These are phyloP conservation scores for Teratosphaeria destructans DNA, from an alignment of 2,329 filamentous ascomycete species.

Conservation along the genomic window DNA sequence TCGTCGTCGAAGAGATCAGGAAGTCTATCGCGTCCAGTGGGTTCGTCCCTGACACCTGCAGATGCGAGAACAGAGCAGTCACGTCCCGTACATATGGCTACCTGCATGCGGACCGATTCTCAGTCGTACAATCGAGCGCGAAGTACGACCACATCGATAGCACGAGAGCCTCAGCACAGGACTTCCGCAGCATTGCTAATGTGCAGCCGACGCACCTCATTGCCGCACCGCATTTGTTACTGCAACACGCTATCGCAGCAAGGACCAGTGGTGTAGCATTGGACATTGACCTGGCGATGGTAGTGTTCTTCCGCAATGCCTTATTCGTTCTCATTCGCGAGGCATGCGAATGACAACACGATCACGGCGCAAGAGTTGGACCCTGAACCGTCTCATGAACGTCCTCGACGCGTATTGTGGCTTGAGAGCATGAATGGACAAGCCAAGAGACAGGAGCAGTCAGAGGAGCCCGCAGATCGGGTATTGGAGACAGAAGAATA, in stretches of 20 bases:
- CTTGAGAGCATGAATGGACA: constrained; percentile 12
- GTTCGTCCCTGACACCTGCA: background rate
- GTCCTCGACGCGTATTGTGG: constrained; percentile 10
- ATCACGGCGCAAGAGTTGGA: constrained; percentile 12
- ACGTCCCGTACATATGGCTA: constrained; percentile 1
- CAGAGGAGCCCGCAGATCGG: constrained; percentile 4
- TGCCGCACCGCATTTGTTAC: background rate
- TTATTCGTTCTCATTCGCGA: constrained; percentile 22
- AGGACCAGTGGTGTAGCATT: background rate
- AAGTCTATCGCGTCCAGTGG: background rate
- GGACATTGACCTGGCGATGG: background rate
- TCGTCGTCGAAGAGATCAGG: background rate
- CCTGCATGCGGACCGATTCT: background rate
- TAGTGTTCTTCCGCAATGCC: constrained; percentile 14
- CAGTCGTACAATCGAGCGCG: background rate
- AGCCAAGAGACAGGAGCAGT: constrained; percentile 24
- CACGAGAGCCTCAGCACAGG: background rate
- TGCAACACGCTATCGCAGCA: background rate
- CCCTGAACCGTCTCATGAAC: constrained; percentile 13
- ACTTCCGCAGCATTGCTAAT: background rate
- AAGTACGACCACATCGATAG: constrained; percentile 2
- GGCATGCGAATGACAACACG: constrained; percentile 11
- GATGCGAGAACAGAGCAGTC: background rate
- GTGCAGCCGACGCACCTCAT: background rate
- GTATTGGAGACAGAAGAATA: constrained; percentile 17